Base-by-base conservation (phyloP, 208 protist species). In the Tritrichomonas foetus region DNA sequence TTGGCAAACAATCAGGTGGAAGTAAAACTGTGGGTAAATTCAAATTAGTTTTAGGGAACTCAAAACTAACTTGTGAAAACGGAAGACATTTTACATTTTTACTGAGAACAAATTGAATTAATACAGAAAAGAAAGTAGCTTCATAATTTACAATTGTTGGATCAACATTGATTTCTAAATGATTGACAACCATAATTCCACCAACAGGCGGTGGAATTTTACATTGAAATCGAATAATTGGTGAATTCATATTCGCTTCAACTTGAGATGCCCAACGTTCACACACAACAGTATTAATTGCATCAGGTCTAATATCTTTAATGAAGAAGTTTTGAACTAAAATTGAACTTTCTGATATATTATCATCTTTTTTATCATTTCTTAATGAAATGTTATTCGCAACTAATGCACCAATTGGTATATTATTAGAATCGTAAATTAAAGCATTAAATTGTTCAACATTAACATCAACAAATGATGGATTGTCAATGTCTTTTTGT, bases 71-170 rank as follows among this genome's bases (percentile, higher is more conserved):
- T 3, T 49, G 2, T 30, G 14, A n/a, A 20, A 47, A 30, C 8
- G 33, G 33, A 30, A 50, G 27, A 50, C 8, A 47, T 41, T 82
- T 82, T 16, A 61, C 53, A 61, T 5, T 16, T 61, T 61, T 61
- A 61, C 64, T n/a, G 5, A 69, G 8, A 33, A 61, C 8, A 13
- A 57, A 53, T 57, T 89, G 41, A 47, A 44, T 89, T 20, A 89
- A 5, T 39, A 47, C 16, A 39, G 27, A 39, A 57, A 89, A 44
- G 78, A 89, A 89, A 39, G 44, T n/a, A 33, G 78, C 41, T 33
- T 89, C 78, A 57, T 89, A 89, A n/a, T 57, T 89, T 14, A 89
- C 44, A 2, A 89, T 49, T 57, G 78, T 89, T 57, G 78, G 78
- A 57, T 89, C 78, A 53, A 89, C 39, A 39, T 89, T 89, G 16